Conservation (phyloP, 768 basidiomycete species). For the Psilocybe tampanensis region DNA sequence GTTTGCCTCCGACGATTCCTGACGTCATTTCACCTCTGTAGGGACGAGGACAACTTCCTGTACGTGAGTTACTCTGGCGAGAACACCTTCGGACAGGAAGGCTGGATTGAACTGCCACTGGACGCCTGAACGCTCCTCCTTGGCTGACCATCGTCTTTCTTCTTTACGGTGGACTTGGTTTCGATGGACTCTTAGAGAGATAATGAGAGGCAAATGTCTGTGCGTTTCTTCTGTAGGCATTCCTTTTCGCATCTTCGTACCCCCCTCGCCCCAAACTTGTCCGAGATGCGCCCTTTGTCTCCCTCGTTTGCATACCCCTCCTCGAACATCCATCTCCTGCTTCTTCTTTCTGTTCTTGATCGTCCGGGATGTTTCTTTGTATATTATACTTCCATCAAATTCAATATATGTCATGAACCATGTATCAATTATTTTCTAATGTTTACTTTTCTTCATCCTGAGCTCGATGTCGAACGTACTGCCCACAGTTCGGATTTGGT, state of each 20-base stretch:
- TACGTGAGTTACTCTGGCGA: slow-evolving; percentile 99
- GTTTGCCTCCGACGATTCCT: slow-evolving; percentile 19
- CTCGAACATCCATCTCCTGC: slow-evolving; percentile 7
- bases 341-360: slow-evolving; percentile 6
- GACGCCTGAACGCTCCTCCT: slow-evolving; percentile 37
- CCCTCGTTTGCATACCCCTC: slow-evolving; percentile 22
- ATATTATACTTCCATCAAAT: slow-evolving; percentile 19
- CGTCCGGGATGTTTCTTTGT: slow-evolving; percentile 9
- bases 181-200: slow-evolving; percentile 19
- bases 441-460: slow-evolving; percentile 1
- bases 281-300: slow-evolving; percentile 15
- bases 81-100: slow-evolving; percentile 85
- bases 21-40: slow-evolving; percentile 34
- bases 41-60: slow-evolving; percentile 99
- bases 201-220: slow-evolving; percentile 11
- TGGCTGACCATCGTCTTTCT: slow-evolving; percentile 5
- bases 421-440: slow-evolving; percentile 17
- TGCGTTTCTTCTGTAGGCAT: slow-evolving; percentile 16
- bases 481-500: neutral
- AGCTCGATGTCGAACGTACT: neutral
- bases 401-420: slow-evolving; percentile 23
- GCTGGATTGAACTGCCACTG: slow-evolving; percentile 48
- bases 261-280: neutral
- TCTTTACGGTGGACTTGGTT: slow-evolving; percentile 5
- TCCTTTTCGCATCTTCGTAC: neutral